Base-by-base conservation (phyloP, 768 basidiomycete genomes). In the Coprinopsis marcescibilis region DNA sequence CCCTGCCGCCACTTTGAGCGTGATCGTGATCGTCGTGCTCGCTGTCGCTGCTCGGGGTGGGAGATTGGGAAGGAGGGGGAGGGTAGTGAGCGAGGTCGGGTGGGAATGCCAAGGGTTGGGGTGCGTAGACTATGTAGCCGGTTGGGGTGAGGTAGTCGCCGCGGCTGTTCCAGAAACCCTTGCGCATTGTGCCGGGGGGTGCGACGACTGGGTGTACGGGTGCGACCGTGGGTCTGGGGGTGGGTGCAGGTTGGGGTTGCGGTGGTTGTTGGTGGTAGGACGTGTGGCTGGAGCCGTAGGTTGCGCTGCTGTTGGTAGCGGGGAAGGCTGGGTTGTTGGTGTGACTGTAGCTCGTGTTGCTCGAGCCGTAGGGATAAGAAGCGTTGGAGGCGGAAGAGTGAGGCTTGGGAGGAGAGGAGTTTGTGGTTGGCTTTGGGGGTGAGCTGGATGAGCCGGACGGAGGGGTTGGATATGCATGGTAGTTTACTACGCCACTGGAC, bases 161-260 rank as follows among this genome's bases (percentile, higher is more conserved):
- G 1, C 85, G 77, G n/a, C 73, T 58, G 53, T 89, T 89, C 86
- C 86, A 89, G 53, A 67, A 78, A 1, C 85, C 86, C 26, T 63
- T 63, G 15, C 84, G 80, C 7, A 68, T 43, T 48, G 52, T 36
- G 49, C 48, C 32, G 35, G 45, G 51, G 35, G 56, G 49, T 38
- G 54, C 43, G 37, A 53, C 46, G 33, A 52, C 43, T 33, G 49
- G 41, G 54, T 42, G 40, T n/a, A n/a, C n/a, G n/a, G n/a, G n/a
- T n/a, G n/a, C n/a, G n/a, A n/a, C n/a, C 46, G 27, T 26, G 56
- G 40, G 30, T 57, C 39, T 51, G 52, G 48, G 46, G 49, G 12
- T 17, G 14, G 38, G 29, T 27, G 8, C 34, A 24, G 34, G 23
- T 19, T 30, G 20, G 24, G n/a, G 44, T 26, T 21, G 33, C 15